A percentile compares a stretch with the other conserved stretches of the same genome.
Conservation (phyloP, 495 filamentous ascomycete genomes). For the Lineolata rhizophorae region DNA sequence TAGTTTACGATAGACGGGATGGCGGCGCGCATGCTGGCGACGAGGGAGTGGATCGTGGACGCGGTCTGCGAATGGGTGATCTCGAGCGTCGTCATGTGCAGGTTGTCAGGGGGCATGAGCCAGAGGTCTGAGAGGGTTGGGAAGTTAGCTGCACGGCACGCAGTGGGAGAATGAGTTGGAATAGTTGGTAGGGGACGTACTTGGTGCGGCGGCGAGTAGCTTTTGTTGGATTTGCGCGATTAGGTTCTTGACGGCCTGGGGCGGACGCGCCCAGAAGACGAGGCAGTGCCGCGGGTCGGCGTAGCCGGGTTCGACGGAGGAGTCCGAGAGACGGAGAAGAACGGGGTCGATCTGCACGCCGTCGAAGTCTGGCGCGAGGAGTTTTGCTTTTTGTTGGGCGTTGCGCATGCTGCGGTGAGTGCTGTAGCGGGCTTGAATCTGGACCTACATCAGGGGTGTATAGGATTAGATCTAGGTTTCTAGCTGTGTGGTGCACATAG, state of each 20-base stretch:
- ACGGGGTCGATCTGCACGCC: constrained; percentile 58
- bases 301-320: constrained; percentile 37
- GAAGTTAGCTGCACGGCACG: constrained; percentile 1
- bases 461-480: not conserved
- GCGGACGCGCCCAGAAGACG: constrained; percentile 72
- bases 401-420: constrained; percentile 54
- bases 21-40: constrained; percentile 26
- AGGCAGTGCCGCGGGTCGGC: constrained; percentile 58
- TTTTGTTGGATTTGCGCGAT: constrained; percentile 43
- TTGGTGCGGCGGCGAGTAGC: constrained; percentile 36
- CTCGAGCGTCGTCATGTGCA: constrained; percentile 78
- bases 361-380: constrained; percentile 42
- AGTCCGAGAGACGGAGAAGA: constrained; percentile 40
- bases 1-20: constrained; percentile 36
- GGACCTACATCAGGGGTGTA: constrained; percentile 22
- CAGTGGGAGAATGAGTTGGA: constrained; percentile 1
- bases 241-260: constrained; percentile 40
- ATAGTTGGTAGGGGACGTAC: constrained; percentile 25
- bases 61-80: constrained; percentile 46
- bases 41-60: constrained; percentile 35
- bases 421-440: constrained; percentile 52
- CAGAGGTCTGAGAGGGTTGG: constrained; percentile 38
- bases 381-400: constrained; percentile 39
- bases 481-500: no score
- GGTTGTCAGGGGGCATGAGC: constrained; percentile 53